phyloP scores from a whole-genome alignment of 805 yeast genomes.

The Sugiyamaella mastotermitis region DNA sequence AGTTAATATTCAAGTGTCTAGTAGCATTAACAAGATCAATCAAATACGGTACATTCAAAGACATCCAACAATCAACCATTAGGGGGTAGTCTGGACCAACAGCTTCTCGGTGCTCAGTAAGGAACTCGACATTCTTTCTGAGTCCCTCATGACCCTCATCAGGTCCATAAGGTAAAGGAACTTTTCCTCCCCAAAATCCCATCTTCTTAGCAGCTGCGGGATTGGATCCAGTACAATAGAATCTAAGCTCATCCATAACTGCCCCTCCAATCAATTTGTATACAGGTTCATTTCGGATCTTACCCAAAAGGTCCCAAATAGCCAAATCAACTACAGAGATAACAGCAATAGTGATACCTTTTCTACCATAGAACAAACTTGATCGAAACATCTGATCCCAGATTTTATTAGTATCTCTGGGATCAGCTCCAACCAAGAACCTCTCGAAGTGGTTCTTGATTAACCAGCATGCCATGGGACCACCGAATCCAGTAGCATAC shows the following conservation, averaged over 20 bases:
- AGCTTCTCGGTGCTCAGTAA: slow-evolving; percentile 38
- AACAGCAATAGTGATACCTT: slow-evolving; percentile 43
- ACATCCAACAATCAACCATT: slow-evolving; percentile 51
- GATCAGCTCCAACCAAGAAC: slow-evolving; percentile 42
- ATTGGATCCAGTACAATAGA: slow-evolving; percentile 45
- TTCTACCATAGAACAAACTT: slow-evolving; percentile 47
- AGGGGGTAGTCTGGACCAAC: slow-evolving; percentile 49
- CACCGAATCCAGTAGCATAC: slow-evolving; percentile 48
- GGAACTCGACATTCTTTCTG: slow-evolving; percentile 40
- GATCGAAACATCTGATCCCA: slow-evolving; percentile 48
- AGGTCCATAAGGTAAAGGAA: slow-evolving; percentile 46
- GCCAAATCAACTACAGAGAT: slow-evolving; percentile 45
- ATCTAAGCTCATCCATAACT: slow-evolving; percentile 38
- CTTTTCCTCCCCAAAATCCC: slow-evolving; percentile 53
- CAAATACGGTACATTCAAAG: slow-evolving; percentile 42
- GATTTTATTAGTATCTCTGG: slow-evolving; percentile 39
- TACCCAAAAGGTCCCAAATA: slow-evolving; percentile 46
- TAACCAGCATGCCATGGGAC: slow-evolving; percentile 46
- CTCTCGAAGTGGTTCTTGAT: slow-evolving; percentile 41
- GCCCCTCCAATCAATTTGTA: slow-evolving; percentile 49
- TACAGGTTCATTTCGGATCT: slow-evolving; percentile 45
- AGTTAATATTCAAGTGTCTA: slow-evolving; percentile 41
- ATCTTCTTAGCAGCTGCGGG: slow-evolving; percentile 43
- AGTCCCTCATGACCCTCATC: slow-evolving; percentile 46
- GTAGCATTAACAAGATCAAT: slow-evolving; percentile 42